Base-by-base conservation (phyloP, 768 basidiomycete species). In the Termitomyces sp. region DNA sequence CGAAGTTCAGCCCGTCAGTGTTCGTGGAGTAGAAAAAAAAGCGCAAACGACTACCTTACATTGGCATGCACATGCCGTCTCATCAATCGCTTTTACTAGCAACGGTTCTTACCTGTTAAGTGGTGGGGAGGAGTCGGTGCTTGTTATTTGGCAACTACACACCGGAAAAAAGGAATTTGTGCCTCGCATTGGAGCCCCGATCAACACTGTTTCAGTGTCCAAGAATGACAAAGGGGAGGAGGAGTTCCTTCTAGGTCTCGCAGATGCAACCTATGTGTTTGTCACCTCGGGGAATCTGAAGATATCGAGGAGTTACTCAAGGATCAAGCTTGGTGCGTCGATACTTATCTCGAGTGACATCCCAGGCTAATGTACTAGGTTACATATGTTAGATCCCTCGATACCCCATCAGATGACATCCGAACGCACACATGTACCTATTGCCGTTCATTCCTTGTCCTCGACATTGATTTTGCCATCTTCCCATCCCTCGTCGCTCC, bases 121-220 rank as follows among this genome's bases (percentile, higher is more conserved):
- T 62, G 96, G 94, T 63, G 97, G 97, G 49, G 94, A 97, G 73
- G 97, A 98, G 72, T 84, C 91, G 36, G 96, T 98, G 11, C 75
- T 99, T n/a, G 96, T 98, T 42, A 89, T 96, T 61, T 99, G 97
- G 97, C 94, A 97, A 70, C 72, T 99, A 45, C 89, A 93, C 64
- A 86, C 89, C 0, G 91, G 92, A 5, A 91, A 87, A 73, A 89
- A 88, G 70, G 95, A 97, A 72, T 98, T 93, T 70, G 84, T 98
- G 2, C 95, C 97, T 36, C 86, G 97, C 55, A 80, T 98, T 12
- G 96, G 96, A 18, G 89, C 94, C 3, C 88, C 94, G 5, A 91
- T 98, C 57, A 82, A 81, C 67, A 86, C 84, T 39, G 79, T 96
- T 38, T 81, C 86, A 4, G 76, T 91, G 46, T 81, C 80, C 7